phyloP scores from a whole-genome alignment of 202 grass and related monocot species.

The Bolboschoenoplectus hybrid region DNA sequence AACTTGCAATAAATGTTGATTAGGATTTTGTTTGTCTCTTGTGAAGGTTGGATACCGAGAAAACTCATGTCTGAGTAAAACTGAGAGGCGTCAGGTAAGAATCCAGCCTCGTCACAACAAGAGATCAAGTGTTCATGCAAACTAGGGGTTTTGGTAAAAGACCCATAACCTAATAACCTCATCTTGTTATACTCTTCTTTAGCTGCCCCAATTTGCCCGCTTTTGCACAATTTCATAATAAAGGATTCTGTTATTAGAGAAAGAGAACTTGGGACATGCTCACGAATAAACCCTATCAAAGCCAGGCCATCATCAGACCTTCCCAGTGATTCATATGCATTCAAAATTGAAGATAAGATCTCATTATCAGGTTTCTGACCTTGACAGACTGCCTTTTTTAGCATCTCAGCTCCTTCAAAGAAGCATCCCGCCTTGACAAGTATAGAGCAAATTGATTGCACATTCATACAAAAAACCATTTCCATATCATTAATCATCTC shows the following conservation, averaged over 20 bases:
- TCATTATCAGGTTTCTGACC: constrained; percentile 61
- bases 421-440: constrained; percentile 71
- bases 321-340: constrained; percentile 56
- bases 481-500: constrained; percentile 80
- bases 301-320: constrained; percentile 59
- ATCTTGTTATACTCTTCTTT: constrained; percentile 65
- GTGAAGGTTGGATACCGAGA: constrained; percentile 61
- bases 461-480: constrained; percentile 58
- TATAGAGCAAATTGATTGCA: constrained; percentile 49
- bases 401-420: constrained; percentile 61
- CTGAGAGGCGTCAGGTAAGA: constrained; percentile 73
- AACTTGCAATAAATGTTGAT: constrained; percentile 76
- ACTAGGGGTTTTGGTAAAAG: constrained; percentile 49
- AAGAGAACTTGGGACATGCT: constrained; percentile 51
- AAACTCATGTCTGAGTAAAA: constrained; percentile 86
- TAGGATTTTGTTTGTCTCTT: constrained; percentile 63
- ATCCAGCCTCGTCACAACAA: constrained; percentile 61
- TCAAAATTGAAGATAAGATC: constrained; percentile 64
- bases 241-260: constrained; percentile 71
- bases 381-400: constrained; percentile 67
- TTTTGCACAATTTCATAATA: constrained; percentile 80
- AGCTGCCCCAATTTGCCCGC: constrained; percentile 51
- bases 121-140: constrained; percentile 75
- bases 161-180: constrained; percentile 45
- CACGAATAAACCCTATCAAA: constrained; percentile 68